Evolutionary conservation across 2,329 filamentous ascomycete species (phyloP).

Genomic region (Pyricularia sp.): DNA sequence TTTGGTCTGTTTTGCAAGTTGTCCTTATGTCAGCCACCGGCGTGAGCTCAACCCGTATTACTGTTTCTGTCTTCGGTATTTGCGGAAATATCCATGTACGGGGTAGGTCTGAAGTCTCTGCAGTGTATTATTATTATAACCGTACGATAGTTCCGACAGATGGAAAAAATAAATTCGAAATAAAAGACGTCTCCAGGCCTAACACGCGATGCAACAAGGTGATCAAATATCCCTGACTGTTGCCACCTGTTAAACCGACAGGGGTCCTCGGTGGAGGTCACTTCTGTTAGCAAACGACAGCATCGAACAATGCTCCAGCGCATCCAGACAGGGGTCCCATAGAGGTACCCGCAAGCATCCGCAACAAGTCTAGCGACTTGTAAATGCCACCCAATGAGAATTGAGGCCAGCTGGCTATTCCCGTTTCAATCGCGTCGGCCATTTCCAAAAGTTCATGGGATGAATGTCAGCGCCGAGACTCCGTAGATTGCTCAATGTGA

Average conservation of each 20-base stretch:
- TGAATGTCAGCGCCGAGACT: neutral
- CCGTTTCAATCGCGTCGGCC: neutral
- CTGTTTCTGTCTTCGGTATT: neutral
- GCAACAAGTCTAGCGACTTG: neutral
- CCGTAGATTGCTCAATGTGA: neutral
- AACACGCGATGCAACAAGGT: neutral
- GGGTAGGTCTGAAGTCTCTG: neutral
- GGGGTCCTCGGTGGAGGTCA: neutral
- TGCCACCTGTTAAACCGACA: neutral
- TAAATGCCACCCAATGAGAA: neutral
- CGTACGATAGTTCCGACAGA: neutral
- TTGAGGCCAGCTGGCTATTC: conserved; percentile 3
- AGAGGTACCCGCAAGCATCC: neutral
- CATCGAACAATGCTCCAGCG: neutral
- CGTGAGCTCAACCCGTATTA: neutral
- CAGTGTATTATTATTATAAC: neutral
- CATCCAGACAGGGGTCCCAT: neutral
- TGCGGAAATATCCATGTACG: neutral
- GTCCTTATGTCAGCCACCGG: neutral
- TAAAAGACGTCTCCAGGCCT: too few species aligned
- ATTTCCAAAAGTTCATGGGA: neutral
- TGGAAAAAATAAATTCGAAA: neutral
- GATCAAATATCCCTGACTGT: neutral
- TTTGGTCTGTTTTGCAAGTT: neutral
- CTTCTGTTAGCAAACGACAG: neutral